phyloP scores from a whole-genome alignment of 1,284 basidiomycete species.

The Bothia castanella region DNA sequence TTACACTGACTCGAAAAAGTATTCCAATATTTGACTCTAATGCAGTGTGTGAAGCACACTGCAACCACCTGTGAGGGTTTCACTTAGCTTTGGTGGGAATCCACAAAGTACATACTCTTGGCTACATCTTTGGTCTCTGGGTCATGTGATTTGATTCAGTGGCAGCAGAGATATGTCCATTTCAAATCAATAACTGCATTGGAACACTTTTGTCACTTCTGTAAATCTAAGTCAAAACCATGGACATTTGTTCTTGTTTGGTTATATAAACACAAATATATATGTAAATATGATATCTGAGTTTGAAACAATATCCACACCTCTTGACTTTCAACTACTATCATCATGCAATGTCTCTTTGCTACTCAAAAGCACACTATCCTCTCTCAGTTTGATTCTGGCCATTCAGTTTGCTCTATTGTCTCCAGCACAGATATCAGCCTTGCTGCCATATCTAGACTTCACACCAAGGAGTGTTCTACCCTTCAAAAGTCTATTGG shows the following conservation, averaged over 20 bases:
- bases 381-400: not conserved
- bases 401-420: not conserved
- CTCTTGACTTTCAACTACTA: too few species aligned
- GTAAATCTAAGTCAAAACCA: too few species aligned
- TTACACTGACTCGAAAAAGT: not conserved
- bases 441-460: not conserved
- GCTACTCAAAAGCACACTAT: not conserved
- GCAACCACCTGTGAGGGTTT: not conserved
- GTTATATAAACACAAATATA: too few species aligned
- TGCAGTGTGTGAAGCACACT: not conserved
- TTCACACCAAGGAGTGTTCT: not conserved
- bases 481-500: slow-evolving; percentile 3
- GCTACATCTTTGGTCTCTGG: not conserved
- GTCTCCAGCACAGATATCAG: not conserved
- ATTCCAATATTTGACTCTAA: not conserved
- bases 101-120: not conserved
- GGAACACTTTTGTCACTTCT: too few species aligned
- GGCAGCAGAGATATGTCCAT: too few species aligned
- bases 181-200: too few species aligned
- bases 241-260: too few species aligned
- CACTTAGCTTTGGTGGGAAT: not conserved
- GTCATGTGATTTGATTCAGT: not conserved
- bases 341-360: not conserved
- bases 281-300: too few species aligned
- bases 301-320: too few species aligned